Evolutionary conservation across 169 alveolate species (phyloP).

Genomic region (Cryptosporidium ubiquitum): DNA sequence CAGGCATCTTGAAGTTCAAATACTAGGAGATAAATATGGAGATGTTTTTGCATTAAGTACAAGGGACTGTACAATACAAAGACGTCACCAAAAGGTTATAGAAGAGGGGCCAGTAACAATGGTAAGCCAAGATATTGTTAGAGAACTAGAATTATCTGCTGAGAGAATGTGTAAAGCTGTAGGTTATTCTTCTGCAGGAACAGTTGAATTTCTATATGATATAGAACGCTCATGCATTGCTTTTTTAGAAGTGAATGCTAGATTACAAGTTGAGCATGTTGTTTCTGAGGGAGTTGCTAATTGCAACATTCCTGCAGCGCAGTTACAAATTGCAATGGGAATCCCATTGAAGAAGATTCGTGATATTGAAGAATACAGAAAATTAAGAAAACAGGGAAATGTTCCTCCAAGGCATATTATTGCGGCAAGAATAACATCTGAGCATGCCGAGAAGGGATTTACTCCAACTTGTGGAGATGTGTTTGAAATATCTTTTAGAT

Average conservation of each 20-base stretch:
- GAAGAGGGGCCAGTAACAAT: slow-evolving; percentile 92
- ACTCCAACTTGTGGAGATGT: slow-evolving; percentile 87
- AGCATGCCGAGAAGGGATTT: slow-evolving; percentile 88
- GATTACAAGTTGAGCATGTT: slow-evolving; percentile 94
- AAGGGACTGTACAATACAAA: slow-evolving; percentile 93
- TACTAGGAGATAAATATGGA: slow-evolving; percentile 90
- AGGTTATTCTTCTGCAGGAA: slow-evolving; percentile 87
- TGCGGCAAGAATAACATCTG: slow-evolving; percentile 89
- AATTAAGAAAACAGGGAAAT: slow-evolving; percentile 74
- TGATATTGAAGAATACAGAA: slow-evolving; percentile 76
- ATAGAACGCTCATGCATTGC: slow-evolving; percentile 82
- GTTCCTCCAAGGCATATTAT: slow-evolving; percentile 78
- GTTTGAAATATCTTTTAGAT: slow-evolving; percentile 77
- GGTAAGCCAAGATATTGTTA: slow-evolving; percentile 83
- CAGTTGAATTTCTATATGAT: slow-evolving; percentile 92
- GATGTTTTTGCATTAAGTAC: slow-evolving; percentile 89
- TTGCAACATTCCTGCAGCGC: slow-evolving; percentile 85
- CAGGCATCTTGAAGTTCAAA: slow-evolving; percentile 89
- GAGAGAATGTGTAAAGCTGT: slow-evolving; percentile 88
- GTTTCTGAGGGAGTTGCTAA: slow-evolving; percentile 93
- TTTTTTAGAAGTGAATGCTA: slow-evolving; percentile 90
- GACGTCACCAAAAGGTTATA: slow-evolving; percentile 92
- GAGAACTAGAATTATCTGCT: slow-evolving; percentile 90
- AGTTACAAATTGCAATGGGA: slow-evolving; percentile 88
- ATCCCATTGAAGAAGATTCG: slow-evolving; percentile 84